phyloP scores from a whole-genome alignment of 768 basidiomycete genomes.

The Fibroporia radiculosa region DNA sequence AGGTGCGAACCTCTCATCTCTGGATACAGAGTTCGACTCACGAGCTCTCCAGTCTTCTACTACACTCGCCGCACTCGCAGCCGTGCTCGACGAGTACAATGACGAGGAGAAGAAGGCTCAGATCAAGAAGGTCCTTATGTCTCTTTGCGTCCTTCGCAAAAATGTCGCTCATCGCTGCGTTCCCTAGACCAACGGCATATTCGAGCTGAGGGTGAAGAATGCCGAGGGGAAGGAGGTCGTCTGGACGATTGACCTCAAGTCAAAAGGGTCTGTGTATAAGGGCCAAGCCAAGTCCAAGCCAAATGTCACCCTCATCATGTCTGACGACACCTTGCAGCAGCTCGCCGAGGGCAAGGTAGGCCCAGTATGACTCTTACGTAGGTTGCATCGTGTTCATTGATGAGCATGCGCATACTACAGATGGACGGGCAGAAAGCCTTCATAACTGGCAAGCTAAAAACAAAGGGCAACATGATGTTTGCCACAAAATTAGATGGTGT shows the following conservation, averaged over 20 bases:
- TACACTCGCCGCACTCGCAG: constrained; percentile 45
- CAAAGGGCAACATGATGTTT: constrained; percentile 88
- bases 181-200: constrained; percentile 74
- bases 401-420: constrained; percentile 27
- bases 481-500: constrained; percentile 85
- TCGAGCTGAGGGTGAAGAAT: constrained; percentile 78
- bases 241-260: constrained; percentile 95
- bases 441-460: constrained; percentile 92
- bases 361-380: neutral
- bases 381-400: neutral
- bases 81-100: constrained; percentile 43
- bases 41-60: constrained; percentile 49
- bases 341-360: constrained; percentile 68
- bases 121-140: constrained; percentile 60
- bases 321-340: constrained; percentile 66
- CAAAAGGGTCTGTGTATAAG: constrained; percentile 67
- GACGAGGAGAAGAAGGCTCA: constrained; percentile 58
- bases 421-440: constrained; percentile 91
- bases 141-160: neutral
- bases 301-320: constrained; percentile 75
- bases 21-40: neutral
- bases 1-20: constrained; percentile 38
- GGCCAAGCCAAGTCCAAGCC: constrained; percentile 65
- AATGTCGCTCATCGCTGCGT: neutral
- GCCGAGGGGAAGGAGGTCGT: constrained; percentile 57